A percentile compares a stretch with the other conserved stretches of the same genome.
Conservation (phyloP, 306 rosid genomes). For the Sesbania bispinosa region DNA sequence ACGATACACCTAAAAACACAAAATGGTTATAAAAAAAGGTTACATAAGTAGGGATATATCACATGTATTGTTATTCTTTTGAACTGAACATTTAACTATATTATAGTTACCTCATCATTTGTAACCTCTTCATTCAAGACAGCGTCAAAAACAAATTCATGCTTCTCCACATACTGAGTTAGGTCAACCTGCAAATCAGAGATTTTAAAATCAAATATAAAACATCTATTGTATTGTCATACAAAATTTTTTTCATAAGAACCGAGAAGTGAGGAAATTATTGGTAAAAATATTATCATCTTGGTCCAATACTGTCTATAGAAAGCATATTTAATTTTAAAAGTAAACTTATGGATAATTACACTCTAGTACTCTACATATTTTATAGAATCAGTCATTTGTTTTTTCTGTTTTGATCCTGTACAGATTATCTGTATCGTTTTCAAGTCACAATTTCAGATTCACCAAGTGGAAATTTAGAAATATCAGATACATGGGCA, state of each 20-base stretch:
- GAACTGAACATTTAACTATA: conserved; percentile 12
- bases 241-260: no score
- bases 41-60: neutral
- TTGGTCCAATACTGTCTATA: no score
- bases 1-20: conserved; percentile 56
- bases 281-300: no score
- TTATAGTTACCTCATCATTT: conserved; percentile 66
- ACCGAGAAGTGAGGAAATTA: no score
- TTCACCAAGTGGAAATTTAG: neutral
- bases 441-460: neutral
- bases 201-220: conserved; percentile 9
- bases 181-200: conserved; percentile 72
- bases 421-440: neutral
- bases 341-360: neutral
- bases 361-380: neutral
- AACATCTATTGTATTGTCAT: neutral
- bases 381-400: no score
- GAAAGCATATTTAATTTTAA: neutral
- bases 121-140: conserved; percentile 91
- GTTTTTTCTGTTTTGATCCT: no score
- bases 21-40: conserved; percentile 8
- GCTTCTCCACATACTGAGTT: conserved; percentile 81
- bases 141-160: conserved; percentile 91
- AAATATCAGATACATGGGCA: neutral
- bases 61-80: neutral